phyloP scores from a whole-genome alignment of 371 early-diverging fungal genomes.

The Circinella umbellata region DNA sequence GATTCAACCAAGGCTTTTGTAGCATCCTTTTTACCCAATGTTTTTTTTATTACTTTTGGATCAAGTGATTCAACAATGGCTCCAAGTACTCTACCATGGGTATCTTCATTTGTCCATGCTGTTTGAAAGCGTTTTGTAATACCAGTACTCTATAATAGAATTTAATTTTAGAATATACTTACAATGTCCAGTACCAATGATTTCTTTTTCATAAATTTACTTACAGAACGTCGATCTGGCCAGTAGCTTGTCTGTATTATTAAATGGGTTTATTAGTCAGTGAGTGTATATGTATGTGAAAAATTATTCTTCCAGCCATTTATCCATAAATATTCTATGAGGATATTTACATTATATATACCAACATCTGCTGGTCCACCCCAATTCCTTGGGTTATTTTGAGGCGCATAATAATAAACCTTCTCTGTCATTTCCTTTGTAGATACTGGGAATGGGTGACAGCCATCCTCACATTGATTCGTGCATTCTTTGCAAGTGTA shows the following conservation, averaged over 20 bases:
- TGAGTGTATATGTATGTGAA: no score
- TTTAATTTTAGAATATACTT: background rate
- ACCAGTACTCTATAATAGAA: no score
- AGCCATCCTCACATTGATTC: background rate
- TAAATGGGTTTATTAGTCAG: no score
- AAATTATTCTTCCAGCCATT: no score
- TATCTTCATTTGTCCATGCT: background rate
- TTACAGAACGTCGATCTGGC: constrained; percentile 1
- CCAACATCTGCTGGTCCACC: constrained; percentile 28
- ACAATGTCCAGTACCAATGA: no score
- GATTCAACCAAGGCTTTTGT: background rate
- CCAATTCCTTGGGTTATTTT: constrained; percentile 22
- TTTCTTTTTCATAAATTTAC: background rate
- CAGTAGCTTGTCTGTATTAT: background rate
- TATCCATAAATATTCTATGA: no score
- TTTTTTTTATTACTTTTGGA: background rate
- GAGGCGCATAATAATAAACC: constrained; percentile 26
- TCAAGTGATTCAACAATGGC: background rate
- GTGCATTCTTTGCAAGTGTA: constrained; percentile 27
- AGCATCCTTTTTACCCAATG: background rate
- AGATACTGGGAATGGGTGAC: constrained; percentile 7
- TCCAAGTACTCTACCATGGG: background rate
- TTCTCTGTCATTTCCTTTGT: constrained; percentile 4
- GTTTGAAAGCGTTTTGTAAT: background rate
- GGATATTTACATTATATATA: constrained; percentile 4